A percentile compares a stretch with the other conserved stretches of the same genome.
phyloP scores from a whole-genome alignment of 176 grass and related monocot genomes.

The Ensete glaucum region DNA sequence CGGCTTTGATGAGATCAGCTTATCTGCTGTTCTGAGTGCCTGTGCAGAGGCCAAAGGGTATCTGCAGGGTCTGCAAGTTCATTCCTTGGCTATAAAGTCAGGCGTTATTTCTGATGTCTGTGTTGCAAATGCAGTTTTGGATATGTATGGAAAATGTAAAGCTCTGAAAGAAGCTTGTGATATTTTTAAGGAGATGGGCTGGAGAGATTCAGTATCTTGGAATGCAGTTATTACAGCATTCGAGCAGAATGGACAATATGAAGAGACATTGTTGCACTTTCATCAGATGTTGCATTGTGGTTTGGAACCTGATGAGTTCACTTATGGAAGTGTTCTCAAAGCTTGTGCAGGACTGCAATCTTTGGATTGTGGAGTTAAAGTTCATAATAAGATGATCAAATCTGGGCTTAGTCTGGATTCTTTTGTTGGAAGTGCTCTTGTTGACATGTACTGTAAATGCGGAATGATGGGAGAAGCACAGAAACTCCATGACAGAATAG shows the following conservation, averaged over 20 bases:
- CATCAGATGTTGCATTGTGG: slow-evolving; percentile 53
- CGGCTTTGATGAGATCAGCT: slow-evolving; percentile 57
- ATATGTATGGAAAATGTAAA: slow-evolving; percentile 91
- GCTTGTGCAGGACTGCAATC: slow-evolving; percentile 66
- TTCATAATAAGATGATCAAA: slow-evolving; percentile 79
- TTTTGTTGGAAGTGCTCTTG: slow-evolving; percentile 61
- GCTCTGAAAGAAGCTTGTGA: slow-evolving; percentile 39
- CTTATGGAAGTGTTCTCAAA: slow-evolving; percentile 81
- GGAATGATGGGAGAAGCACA: slow-evolving; percentile 53
- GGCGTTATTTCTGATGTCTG: slow-evolving; percentile 47
- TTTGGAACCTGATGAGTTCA: slow-evolving; percentile 78
- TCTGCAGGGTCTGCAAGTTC: slow-evolving; percentile 50
- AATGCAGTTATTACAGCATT: slow-evolving; percentile 70
- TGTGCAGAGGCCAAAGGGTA: slow-evolving; percentile 56
- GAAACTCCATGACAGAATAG: slow-evolving; percentile 68
- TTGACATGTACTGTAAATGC: slow-evolving; percentile 93
- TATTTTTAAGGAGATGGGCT: slow-evolving; percentile 65
- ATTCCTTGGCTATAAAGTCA: slow-evolving; percentile 58
- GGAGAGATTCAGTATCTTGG: slow-evolving; percentile 75
- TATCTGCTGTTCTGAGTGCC: slow-evolving; percentile 63
- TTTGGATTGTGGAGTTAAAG: slow-evolving; percentile 52
- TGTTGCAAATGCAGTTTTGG: slow-evolving; percentile 61
- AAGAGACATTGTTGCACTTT: slow-evolving; percentile 54
- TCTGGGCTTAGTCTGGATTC: slow-evolving; percentile 61
- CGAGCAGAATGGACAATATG: slow-evolving; percentile 55